Evolutionary conservation across 345 rosid genomes (phyloP), one percentile per base, ranked within the genome.

Genomic region (Raphanus raphanistrum): DNA sequence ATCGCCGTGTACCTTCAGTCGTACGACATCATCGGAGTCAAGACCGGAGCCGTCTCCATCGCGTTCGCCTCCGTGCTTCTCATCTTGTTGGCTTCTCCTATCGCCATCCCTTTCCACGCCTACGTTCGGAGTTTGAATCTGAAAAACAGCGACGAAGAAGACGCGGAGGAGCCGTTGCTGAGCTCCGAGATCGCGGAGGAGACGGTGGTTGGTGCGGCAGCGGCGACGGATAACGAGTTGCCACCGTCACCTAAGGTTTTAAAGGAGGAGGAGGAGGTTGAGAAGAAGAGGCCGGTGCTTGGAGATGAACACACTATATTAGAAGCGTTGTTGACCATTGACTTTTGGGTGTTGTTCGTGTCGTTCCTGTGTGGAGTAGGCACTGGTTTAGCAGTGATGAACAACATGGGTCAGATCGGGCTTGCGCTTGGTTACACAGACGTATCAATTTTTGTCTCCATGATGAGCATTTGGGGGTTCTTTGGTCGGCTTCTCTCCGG

Each of bases 401-500:
- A 89, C 80, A 89, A 89, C 71, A 80, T 87, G 86, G 93, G 86
- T 8, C 93, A 89, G 74, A 89, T 89, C 69, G 86, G 87, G 41
- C 83, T 76, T 15, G 86, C 91, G 28, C 90, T 85, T 63, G 93
- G 90, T 16, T 80, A 81, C 82, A 38, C 79, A 0, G 83, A 89
- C 28, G 85, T 81, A 1, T 82, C 85, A 12, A 85, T 88, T 54
- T 90, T 87, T 27, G 85, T 87, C 28, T 90, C 87, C 1, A 82
- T 90, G 10, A 86, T 73, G 3, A 90, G 92, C 72, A 88, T 90
- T 72, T 90, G 87, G 87, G 87, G 87, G 16, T 87, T 87, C 77
- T 83, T 89, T 55, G 88, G 91, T 8, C 88, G 91, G 63, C 82
- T 89, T 65, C 63, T 69, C 31, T 84, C 85, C 2, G 91, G 94